phyloP scores from a whole-genome alignment of 257 asterid species.

The Nyctanthes arbortristis region DNA sequence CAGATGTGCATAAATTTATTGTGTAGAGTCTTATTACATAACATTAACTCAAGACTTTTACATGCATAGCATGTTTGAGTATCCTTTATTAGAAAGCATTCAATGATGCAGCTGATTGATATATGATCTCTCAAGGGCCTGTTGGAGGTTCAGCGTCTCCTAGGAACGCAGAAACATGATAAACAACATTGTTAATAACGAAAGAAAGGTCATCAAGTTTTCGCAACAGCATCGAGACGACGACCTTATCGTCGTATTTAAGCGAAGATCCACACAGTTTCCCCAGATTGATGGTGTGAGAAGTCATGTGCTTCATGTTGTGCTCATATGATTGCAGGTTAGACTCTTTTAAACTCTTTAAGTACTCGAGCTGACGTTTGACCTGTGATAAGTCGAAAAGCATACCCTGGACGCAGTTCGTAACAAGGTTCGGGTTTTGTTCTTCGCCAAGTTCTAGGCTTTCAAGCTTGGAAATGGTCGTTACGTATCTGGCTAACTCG shows the following conservation, averaged over 20 bases:
- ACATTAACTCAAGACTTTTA: not conserved
- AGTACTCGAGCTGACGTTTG: constrained; percentile 1
- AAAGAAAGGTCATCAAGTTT: constrained; percentile 24
- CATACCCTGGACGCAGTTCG: constrained; percentile 14
- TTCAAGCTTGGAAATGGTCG: constrained; percentile 6
- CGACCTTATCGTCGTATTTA: constrained; percentile 13
- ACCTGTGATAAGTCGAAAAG: constrained; percentile 2
- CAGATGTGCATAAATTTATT: not conserved
- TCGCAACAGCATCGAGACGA: constrained; percentile 6
- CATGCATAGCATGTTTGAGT: too few species aligned
- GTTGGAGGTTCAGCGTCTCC: not conserved
- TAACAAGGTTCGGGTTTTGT: not conserved
- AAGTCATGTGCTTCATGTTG: constrained; percentile 11
- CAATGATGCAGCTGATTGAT: not conserved
- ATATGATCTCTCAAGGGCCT: not conserved
- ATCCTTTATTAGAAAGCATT: too few species aligned
- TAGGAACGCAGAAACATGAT: constrained; percentile 9
- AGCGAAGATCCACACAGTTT: constrained; percentile 11
- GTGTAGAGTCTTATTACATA: not conserved
- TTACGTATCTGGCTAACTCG: not conserved
- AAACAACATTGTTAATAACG: constrained; percentile 2
- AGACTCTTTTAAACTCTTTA: constrained; percentile 13
- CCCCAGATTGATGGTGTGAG: not conserved
- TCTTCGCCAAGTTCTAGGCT: not conserved
- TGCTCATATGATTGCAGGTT: not conserved